Percentiles rank a stretch among this genome's conserved stretches.
Conservation (phyloP, 768 basidiomycete species). For the Nidularia pulvinata region DNA sequence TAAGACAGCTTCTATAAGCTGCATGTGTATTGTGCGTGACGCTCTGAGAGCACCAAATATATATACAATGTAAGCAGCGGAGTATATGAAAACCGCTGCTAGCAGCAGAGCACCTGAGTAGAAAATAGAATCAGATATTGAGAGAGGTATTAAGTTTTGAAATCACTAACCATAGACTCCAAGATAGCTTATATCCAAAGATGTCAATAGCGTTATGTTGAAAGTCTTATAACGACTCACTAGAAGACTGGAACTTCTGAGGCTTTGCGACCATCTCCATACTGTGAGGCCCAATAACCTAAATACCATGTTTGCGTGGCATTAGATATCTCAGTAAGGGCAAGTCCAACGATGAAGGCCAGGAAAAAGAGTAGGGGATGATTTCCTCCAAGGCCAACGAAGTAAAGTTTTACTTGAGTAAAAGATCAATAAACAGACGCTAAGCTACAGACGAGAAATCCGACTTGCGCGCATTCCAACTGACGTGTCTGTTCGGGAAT, state of each 20-base stretch:
- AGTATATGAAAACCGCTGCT: constrained; percentile 32
- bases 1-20: constrained; percentile 45
- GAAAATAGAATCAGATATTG: constrained; percentile 1
- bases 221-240: constrained; percentile 24
- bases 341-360: constrained; percentile 15
- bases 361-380: constrained; percentile 30
- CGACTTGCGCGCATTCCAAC: constrained; percentile 39
- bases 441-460: neutral
- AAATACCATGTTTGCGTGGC: constrained; percentile 39
- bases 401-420: constrained; percentile 28
- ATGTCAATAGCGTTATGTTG: constrained; percentile 7
- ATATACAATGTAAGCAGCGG: constrained; percentile 30
- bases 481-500: constrained; percentile 36
- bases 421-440: neutral
- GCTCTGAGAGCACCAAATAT: constrained; percentile 45
- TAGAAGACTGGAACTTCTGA: constrained; percentile 27
- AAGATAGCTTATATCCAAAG: neutral
- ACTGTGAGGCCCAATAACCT: constrained; percentile 43
- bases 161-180: neutral
- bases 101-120: constrained; percentile 36
- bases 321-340: constrained; percentile 17
- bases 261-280: constrained; percentile 26
- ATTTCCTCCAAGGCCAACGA: constrained; percentile 35
- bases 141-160: neutral
- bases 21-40: constrained; percentile 43